Conservation (phyloP, 129 eudicot species). For the Lactuca saligna region DNA sequence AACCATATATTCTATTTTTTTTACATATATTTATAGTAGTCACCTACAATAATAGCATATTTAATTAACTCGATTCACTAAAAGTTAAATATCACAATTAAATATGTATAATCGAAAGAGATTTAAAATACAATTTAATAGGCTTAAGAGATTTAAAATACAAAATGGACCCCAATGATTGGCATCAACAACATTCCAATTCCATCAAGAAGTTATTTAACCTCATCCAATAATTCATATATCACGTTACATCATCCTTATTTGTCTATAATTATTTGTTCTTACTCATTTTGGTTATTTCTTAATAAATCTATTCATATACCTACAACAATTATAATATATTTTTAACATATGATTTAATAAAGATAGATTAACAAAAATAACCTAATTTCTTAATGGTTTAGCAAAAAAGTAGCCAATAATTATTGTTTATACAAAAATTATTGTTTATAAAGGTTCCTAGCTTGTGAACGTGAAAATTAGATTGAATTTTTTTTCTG, state of each 20-base stretch:
- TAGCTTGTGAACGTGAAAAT: too few relatives aligned
- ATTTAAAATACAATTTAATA: not conserved
- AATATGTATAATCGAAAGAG: not conserved
- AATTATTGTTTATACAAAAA: not conserved
- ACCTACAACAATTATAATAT: too few relatives aligned
- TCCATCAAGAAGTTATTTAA: constrained; percentile 28
- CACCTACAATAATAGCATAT: too few relatives aligned
- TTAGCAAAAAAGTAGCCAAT: too few relatives aligned
- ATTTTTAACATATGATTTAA: too few relatives aligned
- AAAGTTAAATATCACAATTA: not conserved
- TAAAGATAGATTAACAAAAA: too few relatives aligned
- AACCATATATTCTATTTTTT: too few relatives aligned
- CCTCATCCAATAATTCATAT: constrained; percentile 8
- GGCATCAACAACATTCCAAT: constrained; percentile 13
- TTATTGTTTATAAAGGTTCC: not conserved
- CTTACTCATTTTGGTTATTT: not conserved
- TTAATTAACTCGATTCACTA: not conserved
- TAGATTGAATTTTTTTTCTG: too few relatives aligned
- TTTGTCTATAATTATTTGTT: not conserved
- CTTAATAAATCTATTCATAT: not conserved
- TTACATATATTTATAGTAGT: too few relatives aligned
- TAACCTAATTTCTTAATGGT: too few relatives aligned
- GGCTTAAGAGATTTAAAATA: not conserved
- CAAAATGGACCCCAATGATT: constrained; percentile 25
- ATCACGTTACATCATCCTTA: constrained; percentile 18